Percentiles rank a stretch among this genome's conserved stretches.
Evolutionary conservation across 2,329 filamentous ascomycete species (phyloP).

Genomic region (Incumbomyces delicatus): DNA sequence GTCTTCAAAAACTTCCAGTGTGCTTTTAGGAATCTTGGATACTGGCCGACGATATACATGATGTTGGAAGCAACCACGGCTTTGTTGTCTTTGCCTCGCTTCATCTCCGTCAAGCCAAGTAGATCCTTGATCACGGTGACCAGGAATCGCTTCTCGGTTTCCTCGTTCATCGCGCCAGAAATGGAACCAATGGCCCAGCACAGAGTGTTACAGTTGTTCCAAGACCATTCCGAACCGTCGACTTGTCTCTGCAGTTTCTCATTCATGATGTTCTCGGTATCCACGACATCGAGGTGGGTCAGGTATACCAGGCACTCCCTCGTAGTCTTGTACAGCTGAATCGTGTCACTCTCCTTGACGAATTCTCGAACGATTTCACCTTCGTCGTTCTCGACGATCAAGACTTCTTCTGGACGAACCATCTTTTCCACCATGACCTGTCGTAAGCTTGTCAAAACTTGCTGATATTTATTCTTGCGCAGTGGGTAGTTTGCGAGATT

Average conservation of each 20-base stretch:
- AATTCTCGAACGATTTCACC: conserved; percentile 98
- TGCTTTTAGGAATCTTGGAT: conserved; percentile 94
- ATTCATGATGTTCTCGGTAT: conserved; percentile 98
- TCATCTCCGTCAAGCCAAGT: conserved; percentile 94
- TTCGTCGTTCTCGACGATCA: conserved; percentile 99
- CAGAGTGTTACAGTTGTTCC: conserved; percentile 98
- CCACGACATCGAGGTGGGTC: conserved; percentile 91
- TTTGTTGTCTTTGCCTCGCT: conserved; percentile 98
- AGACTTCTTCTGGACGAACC: conserved; percentile 93
- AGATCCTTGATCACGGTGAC: conserved; percentile 99
- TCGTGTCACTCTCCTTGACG: conserved; percentile 97
- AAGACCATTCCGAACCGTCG: conserved; percentile 93
- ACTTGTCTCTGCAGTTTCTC: conserved; percentile 95
- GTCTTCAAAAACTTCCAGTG: conserved; percentile 99
- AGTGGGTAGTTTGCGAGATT: conserved; percentile 85
- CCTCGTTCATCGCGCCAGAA: conserved; percentile 97
- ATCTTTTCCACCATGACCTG: conserved; percentile 99
- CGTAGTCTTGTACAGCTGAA: conserved; percentile 98
- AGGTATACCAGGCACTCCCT: conserved; percentile 94
- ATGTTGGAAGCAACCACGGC: conserved; percentile 98
- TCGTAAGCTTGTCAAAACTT: conserved; percentile 85
- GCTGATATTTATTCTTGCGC: conserved; percentile 94
- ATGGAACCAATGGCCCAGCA: conserved; percentile 99
- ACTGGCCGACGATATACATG: conserved; percentile 99
- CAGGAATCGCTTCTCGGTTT: conserved; percentile 95